Evolutionary conservation across 257 asterid genomes (phyloP).

Genomic region (Craterostigma plantagineum): DNA sequence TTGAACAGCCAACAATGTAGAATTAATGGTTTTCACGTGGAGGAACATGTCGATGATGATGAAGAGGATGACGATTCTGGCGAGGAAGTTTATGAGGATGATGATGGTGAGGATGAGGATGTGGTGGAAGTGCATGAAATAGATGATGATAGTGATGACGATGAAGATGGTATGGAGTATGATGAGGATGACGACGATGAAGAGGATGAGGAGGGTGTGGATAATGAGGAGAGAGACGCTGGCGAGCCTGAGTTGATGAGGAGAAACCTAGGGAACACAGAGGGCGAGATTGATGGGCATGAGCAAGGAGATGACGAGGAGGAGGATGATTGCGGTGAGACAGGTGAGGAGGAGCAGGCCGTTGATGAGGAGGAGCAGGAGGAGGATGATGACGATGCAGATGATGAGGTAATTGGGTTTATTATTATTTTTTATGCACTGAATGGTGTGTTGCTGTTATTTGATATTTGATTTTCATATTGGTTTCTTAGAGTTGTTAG

Average conservation of each 20-base stretch:
- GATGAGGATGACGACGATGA: constrained; percentile 53
- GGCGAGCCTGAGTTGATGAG: constrained; percentile 21
- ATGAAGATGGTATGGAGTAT: constrained; percentile 41
- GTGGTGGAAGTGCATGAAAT: constrained; percentile 71
- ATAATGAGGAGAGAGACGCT: constrained; percentile 45
- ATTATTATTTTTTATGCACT: too few relatives aligned
- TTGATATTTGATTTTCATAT: too few relatives aligned
- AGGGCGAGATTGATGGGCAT: too few relatives aligned
- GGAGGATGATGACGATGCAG: too few relatives aligned
- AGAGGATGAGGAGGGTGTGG: constrained; percentile 65
- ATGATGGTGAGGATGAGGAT: constrained; percentile 53
- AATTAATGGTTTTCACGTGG: constrained; percentile 16
- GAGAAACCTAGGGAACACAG: constrained; percentile 25
- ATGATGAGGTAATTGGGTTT: too few relatives aligned
- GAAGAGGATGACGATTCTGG: constrained; percentile 51
- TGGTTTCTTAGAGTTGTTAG: too few relatives aligned
- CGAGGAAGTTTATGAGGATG: constrained; percentile 58
- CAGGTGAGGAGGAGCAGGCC: constrained; percentile 20
- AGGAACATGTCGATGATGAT: constrained; percentile 41
- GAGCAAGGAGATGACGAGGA: too few relatives aligned
- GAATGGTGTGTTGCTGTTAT: too few relatives aligned
- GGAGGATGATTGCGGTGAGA: too few relatives aligned
- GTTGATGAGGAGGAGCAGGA: too few relatives aligned
- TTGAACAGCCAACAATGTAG: too few relatives aligned
- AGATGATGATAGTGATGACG: constrained; percentile 47